Conservation (phyloP, 345 rosid genomes). For the Carallia pectinifolia region DNA sequence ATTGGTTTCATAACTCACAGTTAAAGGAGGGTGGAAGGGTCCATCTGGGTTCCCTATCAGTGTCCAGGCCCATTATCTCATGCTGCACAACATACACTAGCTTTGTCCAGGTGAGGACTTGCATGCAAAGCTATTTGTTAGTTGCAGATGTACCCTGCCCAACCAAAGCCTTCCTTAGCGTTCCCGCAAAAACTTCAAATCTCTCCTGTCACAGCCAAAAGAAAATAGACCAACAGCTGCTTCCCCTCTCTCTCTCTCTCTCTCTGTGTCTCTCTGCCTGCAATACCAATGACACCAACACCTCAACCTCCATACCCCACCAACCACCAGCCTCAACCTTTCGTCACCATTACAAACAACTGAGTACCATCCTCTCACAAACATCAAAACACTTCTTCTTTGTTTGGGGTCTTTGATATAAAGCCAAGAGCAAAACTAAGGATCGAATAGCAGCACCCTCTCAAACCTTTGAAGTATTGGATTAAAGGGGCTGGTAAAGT, state of each 20-base stretch:
- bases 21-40: not conserved
- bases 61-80: not conserved
- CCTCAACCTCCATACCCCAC: conserved; percentile 54
- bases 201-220: not conserved
- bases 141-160: conserved; percentile 43
- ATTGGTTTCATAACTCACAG: too few relatives aligned
- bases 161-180: conserved; percentile 57
- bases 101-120: conserved; percentile 10
- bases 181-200: conserved; percentile 57
- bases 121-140: conserved; percentile 21
- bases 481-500: not conserved
- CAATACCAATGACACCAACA: conserved; percentile 48
- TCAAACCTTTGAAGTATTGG: conserved; percentile 7
- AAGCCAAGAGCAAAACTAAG: conserved; percentile 13
- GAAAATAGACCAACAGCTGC: conserved; percentile 7
- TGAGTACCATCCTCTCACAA: conserved; percentile 22
- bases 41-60: not conserved
- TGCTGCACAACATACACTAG: not conserved
- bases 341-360: conserved; percentile 28
- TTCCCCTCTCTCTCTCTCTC: conserved; percentile 25
- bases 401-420: conserved; percentile 27
- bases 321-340: conserved; percentile 34
- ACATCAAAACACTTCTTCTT: conserved; percentile 12
- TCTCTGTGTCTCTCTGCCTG: conserved; percentile 31
- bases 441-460: conserved; percentile 9